phyloP scores from a whole-genome alignment of 495 filamentous ascomycete species.

The Neurospora sp. region DNA sequence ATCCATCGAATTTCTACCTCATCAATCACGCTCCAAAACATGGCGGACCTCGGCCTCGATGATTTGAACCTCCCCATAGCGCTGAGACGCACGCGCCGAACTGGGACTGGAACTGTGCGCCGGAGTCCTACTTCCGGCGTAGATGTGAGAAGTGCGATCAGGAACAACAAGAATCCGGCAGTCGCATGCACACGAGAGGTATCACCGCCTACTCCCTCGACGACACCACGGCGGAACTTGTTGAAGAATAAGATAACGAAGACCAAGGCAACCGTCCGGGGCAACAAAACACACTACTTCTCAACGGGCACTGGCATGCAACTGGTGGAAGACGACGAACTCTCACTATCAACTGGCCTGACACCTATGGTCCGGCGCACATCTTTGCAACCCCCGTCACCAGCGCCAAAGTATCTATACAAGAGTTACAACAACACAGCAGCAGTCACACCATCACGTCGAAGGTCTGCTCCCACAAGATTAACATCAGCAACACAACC shows the following conservation, averaged over 20 bases:
- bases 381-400: constrained; percentile 34
- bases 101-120: neutral
- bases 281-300: neutral
- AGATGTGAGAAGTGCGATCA: neutral
- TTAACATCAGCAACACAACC: constrained; percentile 9
- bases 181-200: neutral
- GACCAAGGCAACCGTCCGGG: neutral
- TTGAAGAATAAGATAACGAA: neutral
- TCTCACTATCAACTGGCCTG: constrained; percentile 48
- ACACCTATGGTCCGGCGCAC: constrained; percentile 57
- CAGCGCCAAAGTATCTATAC: constrained; percentile 15
- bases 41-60: neutral
- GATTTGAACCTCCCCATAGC: neutral
- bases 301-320: neutral
- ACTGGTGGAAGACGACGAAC: constrained; percentile 8
- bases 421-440: neutral
- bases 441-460: neutral
- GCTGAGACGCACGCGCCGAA: neutral
- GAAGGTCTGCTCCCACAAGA: neutral
- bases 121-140: neutral
- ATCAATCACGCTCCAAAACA: neutral
- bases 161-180: neutral
- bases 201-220: neutral
- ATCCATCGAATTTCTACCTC: neutral
- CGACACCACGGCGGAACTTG: neutral